A percentile compares a stretch with the other conserved stretches of the same genome.
Conservation (phyloP, 148 eudicot species). For the Camellia granthamiana region DNA sequence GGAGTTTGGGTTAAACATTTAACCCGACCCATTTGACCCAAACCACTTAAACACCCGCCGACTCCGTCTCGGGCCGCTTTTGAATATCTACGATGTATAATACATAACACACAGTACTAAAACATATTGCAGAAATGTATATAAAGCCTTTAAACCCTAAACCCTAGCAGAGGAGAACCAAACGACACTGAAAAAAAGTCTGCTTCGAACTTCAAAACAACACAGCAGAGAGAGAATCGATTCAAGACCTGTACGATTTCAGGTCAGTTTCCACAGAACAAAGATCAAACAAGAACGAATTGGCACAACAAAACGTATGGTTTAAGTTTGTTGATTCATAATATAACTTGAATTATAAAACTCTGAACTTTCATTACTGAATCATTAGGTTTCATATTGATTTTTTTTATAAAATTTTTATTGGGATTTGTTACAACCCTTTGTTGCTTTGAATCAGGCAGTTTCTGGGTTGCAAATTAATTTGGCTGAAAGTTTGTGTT, state of each 20-base stretch:
- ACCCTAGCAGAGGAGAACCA: background rate
- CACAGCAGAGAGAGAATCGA: background rate
- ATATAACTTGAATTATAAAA: background rate
- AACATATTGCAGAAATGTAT: background rate
- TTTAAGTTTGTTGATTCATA: background rate
- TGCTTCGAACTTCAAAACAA: background rate
- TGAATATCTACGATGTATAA: background rate
- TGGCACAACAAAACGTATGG: background rate
- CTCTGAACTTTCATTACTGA: background rate
- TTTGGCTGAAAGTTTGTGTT: background rate
- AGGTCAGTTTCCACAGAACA: background rate
- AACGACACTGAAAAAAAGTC: background rate
- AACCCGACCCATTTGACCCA: background rate
- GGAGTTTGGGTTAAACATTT: background rate
- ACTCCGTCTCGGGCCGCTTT: background rate
- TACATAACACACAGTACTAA: background rate
- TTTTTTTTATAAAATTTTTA: background rate
- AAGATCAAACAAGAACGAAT: background rate
- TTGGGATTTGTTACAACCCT: background rate
- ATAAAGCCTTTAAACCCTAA: background rate
- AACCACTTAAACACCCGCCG: background rate
- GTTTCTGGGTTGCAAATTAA: background rate
- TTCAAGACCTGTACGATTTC: background rate
- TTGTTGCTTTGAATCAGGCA: background rate
- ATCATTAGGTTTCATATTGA: background rate